phyloP scores from a whole-genome alignment of 805 yeast genomes.

The Grigorovia yakushimaensis region DNA sequence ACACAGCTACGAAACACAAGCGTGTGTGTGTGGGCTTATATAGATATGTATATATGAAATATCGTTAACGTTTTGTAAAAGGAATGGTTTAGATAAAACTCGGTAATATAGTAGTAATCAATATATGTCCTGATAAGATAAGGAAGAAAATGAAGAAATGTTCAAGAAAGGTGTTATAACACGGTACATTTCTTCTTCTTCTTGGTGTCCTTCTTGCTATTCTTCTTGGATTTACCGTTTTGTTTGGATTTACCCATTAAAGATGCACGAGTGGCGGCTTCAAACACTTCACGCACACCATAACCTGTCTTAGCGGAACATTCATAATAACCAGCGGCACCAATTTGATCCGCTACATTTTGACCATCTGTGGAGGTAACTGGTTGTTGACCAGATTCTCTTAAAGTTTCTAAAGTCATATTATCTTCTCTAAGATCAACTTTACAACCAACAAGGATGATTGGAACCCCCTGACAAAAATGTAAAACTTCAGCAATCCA shows the following conservation, averaged over 20 bases:
- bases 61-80: no score
- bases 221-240: slow-evolving; percentile 18
- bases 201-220: slow-evolving; percentile 12
- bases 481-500: slow-evolving; percentile 91
- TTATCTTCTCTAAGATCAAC: slow-evolving; percentile 79
- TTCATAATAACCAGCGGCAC: slow-evolving; percentile 73
- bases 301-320: slow-evolving; percentile 87
- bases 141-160: no score
- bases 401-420: slow-evolving; percentile 60
- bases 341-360: slow-evolving; percentile 60
- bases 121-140: no score
- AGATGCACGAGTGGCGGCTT: slow-evolving; percentile 80
- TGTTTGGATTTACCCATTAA: slow-evolving; percentile 39
- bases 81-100: no score
- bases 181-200: slow-evolving; percentile 33
- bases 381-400: slow-evolving; percentile 30
- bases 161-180: no score
- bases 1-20: no score
- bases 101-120: no score
- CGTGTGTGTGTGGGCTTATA: no score
- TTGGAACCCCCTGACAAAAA: slow-evolving; percentile 90
- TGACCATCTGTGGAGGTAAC: slow-evolving; percentile 42
- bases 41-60: no score
- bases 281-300: slow-evolving; percentile 88
- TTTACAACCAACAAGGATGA: slow-evolving; percentile 86